These are phyloP conservation scores for Dactylonectria macrodidyma DNA, from an alignment of 2,329 filamentous ascomycete genomes.

Conservation along the genomic window DNA sequence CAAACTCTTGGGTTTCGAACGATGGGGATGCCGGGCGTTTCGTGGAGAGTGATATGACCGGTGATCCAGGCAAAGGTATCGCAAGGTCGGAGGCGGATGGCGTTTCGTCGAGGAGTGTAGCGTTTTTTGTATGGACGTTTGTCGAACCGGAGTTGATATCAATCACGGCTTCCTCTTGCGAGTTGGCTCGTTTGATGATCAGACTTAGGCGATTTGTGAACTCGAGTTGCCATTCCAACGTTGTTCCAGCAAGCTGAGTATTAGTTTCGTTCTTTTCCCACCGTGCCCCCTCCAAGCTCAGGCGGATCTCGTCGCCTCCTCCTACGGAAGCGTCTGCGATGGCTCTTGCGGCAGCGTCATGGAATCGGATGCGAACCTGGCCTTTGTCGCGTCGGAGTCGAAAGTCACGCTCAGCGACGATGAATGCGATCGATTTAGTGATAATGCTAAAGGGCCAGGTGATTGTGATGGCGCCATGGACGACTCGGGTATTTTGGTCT, in stretches of 20 bases:
- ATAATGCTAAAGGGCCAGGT: constrained; percentile 93
- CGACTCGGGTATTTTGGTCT: constrained; percentile 57
- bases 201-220: constrained; percentile 67
- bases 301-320: constrained; percentile 82
- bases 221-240: constrained; percentile 72
- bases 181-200: constrained; percentile 59
- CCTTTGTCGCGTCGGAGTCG: constrained; percentile 83
- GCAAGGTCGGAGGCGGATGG: constrained; percentile 31
- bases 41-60: constrained; percentile 42
- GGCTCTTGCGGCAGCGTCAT: constrained; percentile 77
- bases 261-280: constrained; percentile 72
- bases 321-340: constrained; percentile 78
- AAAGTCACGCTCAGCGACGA: constrained; percentile 89
- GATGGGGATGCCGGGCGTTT: constrained; percentile 55
- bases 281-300: constrained; percentile 78
- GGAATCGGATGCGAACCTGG: constrained; percentile 85
- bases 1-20: constrained; percentile 69
- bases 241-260: constrained; percentile 64
- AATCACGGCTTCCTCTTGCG: constrained; percentile 64
- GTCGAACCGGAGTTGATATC: constrained; percentile 61
- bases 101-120: constrained; percentile 19
- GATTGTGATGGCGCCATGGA: constrained; percentile 84
- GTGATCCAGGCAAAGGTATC: constrained; percentile 37
- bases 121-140: constrained; percentile 35
- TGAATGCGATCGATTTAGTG: constrained; percentile 79